phyloP scores from a whole-genome alignment of 805 yeast species.

The Yarrowia divulgata region DNA sequence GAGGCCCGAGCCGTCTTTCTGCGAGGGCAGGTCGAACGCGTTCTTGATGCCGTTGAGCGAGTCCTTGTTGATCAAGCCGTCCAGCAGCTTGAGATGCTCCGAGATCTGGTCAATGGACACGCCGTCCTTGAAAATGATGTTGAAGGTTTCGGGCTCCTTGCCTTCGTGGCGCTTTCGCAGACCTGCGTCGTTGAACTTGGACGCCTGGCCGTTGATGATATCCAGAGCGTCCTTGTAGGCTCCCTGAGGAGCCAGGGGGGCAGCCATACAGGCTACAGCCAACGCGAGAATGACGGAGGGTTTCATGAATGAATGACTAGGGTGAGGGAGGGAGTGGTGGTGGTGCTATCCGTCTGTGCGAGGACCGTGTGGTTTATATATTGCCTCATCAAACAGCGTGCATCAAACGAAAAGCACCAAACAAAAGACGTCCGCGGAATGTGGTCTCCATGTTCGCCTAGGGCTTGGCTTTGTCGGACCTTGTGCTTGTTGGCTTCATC shows the following conservation, averaged over 20 bases:
- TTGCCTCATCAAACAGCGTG: not conserved
- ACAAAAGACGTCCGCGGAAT: too few relatives aligned
- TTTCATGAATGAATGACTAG: conserved; percentile 27
- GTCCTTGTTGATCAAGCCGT: conserved; percentile 20
- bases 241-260: conserved; percentile 17
- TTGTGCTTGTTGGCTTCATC: not conserved
- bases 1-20: conserved; percentile 25
- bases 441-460: not conserved
- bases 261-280: conserved; percentile 22
- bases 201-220: conserved; percentile 6
- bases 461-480: not conserved
- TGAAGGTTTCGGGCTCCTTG: conserved; percentile 25
- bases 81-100: conserved; percentile 36
- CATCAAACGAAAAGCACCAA: too few relatives aligned
- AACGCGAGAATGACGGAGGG: conserved; percentile 23
- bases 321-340: not conserved
- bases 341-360: not conserved
- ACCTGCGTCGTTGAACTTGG: conserved; percentile 6
- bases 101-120: conserved; percentile 30
- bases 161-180: conserved; percentile 24
- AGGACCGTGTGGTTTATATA: not conserved
- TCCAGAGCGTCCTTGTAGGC: conserved; percentile 36
- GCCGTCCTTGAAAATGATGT: conserved; percentile 29
- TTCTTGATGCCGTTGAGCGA: conserved; percentile 23
- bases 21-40: conserved; percentile 35